Base-by-base conservation (phyloP, 139 green algal species). In the Microglena sp. region DNA sequence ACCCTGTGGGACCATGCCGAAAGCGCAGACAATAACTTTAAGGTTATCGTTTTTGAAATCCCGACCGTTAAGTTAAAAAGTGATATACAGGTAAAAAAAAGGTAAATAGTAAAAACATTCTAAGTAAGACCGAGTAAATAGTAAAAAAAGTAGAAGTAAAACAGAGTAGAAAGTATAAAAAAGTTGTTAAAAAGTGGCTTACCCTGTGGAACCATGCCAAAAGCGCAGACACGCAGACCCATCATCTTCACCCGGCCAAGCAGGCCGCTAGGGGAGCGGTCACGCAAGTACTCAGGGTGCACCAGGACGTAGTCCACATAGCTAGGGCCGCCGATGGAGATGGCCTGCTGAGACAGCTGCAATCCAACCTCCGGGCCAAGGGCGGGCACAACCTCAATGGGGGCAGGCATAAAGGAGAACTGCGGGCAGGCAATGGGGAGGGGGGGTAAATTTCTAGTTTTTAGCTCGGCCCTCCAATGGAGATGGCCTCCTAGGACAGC, bases 221-320 rank as follows among this genome's bases (percentile, higher is more conserved):
- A 82, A 2, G 76, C 76, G 15, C 29, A 59, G 21, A 67, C 35
- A 26, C 67, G 70, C 70, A 67, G 44, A 29, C 64, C 60, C 36
- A 69, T 63, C 27, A 43, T 29, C 4, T 35, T 40, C 46, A 82
- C 55, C 22, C 62, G 55, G 2, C 4, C 44, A 8, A 64, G 30
- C 35, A 74, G 64, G 50, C 67, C 35, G 27, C 27, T 5, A 0
- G 67, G 56, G 22, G 24, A 45, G 6, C 50, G n/a, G 62, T 81
- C 67, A 4, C 66, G 67, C 35, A 84, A 64, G 56, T 77, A 80
- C 60, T 84, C 77, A 29, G 77, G 77, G 44, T 77, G 67, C 30
- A 81, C 21, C 3, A 84, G 70, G 40, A 81, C 77, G 35, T 69
- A 78, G 64, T 84, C 77, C 31, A 67, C 64, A n/a, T n/a, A n/a